These are phyloP conservation scores for Neurospora sp. DNA, from an alignment of 2,329 filamentous ascomycete genomes.

Conservation along the genomic window DNA sequence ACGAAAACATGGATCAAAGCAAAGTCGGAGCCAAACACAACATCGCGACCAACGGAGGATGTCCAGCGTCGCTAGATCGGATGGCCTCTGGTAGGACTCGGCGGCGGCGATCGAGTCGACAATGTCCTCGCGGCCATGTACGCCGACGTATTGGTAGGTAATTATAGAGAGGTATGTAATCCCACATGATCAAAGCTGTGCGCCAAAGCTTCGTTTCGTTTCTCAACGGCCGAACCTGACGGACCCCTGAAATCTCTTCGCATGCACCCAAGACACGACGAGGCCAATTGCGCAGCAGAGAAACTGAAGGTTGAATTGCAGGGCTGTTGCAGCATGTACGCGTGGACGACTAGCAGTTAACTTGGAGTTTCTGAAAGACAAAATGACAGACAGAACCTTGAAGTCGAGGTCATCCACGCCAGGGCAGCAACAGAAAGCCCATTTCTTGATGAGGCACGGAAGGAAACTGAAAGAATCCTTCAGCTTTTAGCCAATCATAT, in stretches of 20 bases:
- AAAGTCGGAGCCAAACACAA: neutral
- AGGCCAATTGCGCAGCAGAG: constrained; percentile 2
- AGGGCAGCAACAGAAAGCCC: neutral
- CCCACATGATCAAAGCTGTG: neutral
- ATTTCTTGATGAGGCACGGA: neutral
- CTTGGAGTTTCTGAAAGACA: neutral
- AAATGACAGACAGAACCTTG: neutral
- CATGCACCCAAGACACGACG: constrained; percentile 3
- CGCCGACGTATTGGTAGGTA: neutral
- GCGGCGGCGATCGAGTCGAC: neutral
- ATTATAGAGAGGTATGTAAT: neutral
- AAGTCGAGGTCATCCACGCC: neutral
- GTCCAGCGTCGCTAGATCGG: neutral
- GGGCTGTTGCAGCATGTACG: constrained; percentile 4
- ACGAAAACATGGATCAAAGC: neutral
- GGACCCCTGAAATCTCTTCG: neutral
- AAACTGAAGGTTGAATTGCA: constrained; percentile 4
- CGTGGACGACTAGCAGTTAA: neutral
- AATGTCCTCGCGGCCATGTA: neutral
- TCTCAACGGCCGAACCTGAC: constrained; percentile 7
- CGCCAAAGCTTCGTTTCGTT: neutral
- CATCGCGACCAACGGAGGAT: neutral
- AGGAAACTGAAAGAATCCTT: neutral
- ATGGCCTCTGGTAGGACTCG: neutral
- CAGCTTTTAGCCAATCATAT: neutral